Percentiles rank a stretch among this genome's conserved stretches.
Conservation (phyloP, 73 alveolate genomes). For the Blepharisma stoltei region DNA sequence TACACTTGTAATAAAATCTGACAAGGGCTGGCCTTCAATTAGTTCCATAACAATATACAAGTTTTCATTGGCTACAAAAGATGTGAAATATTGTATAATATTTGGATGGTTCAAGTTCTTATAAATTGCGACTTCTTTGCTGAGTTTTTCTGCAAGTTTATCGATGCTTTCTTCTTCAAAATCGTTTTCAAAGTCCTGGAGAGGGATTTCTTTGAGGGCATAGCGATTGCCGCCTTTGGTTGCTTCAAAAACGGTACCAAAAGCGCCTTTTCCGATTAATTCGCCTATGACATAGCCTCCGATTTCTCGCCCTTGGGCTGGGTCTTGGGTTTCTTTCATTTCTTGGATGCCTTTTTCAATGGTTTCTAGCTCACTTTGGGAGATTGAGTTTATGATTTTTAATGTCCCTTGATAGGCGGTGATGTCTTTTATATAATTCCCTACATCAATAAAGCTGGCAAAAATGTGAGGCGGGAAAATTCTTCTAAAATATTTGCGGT, state of each 20-base stretch:
- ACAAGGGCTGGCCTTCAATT: conserved; percentile 83
- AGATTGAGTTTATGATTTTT: conserved; percentile 29
- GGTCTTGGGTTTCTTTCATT: conserved; percentile 41
- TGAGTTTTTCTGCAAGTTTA: conserved; percentile 61
- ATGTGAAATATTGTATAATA: conserved; percentile 82
- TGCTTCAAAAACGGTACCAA: conserved; percentile 79
- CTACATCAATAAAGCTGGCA: conserved; percentile 80
- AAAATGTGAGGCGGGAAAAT: conserved; percentile 50
- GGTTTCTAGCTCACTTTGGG: conserved; percentile 39
- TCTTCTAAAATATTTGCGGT: conserved; percentile 41
- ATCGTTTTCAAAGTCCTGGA: conserved; percentile 51
- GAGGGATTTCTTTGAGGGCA: conserved; percentile 79
- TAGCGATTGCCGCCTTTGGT: conserved; percentile 68
- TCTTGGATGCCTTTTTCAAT: conserved; percentile 48
- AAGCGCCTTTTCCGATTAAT: conserved; percentile 90
- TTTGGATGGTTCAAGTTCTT: conserved; percentile 89
- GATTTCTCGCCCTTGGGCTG: conserved; percentile 38
- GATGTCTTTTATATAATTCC: conserved; percentile 66
- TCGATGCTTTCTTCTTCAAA: conserved; percentile 55
- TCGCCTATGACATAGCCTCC: conserved; percentile 71
- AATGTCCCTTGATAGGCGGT: conserved; percentile 55
- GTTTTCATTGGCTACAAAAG: conserved; percentile 78
- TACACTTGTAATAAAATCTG: conserved; percentile 78
- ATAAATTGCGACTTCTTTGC: conserved; percentile 86
- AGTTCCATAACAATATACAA: conserved; percentile 93